These are phyloP conservation scores for Botryotinia globosa DNA, from an alignment of 2,329 filamentous ascomycete genomes.

Conservation along the genomic window DNA sequence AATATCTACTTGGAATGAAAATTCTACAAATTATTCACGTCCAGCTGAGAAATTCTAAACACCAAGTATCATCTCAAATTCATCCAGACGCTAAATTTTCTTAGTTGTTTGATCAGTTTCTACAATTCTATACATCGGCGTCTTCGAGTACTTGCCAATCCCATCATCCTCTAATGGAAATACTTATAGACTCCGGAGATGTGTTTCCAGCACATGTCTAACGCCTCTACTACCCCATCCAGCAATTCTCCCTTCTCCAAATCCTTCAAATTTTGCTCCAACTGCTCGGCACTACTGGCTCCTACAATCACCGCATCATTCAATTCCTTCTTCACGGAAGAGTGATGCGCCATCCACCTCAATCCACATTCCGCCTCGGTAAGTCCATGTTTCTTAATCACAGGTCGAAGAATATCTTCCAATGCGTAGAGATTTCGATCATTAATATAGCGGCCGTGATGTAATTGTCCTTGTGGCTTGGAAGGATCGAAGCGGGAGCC, in stretches of 20 bases:
- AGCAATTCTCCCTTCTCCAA: slow-evolving; percentile 71
- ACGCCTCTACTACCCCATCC: slow-evolving; percentile 67
- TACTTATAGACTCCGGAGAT: slow-evolving; percentile 7
- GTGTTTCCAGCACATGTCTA: slow-evolving; percentile 71
- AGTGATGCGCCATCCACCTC: slow-evolving; percentile 73
- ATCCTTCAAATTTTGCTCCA: slow-evolving; percentile 55
- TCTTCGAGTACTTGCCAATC: not conserved
- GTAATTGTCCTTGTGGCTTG: slow-evolving; percentile 49
- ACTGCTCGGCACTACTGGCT: slow-evolving; percentile 55
- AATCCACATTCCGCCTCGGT: slow-evolving; percentile 71
- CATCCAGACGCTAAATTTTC: not conserved
- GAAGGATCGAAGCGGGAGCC: slow-evolving; percentile 39
- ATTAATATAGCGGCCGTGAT: slow-evolving; percentile 59
- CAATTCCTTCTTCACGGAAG: slow-evolving; percentile 50
- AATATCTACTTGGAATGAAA: too few species aligned
- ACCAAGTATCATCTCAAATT: not conserved
- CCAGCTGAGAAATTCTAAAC: too few species aligned
- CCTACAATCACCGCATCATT: slow-evolving; percentile 61
- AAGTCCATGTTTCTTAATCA: slow-evolving; percentile 64
- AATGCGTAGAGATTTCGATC: slow-evolving; percentile 64
- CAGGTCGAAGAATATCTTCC: slow-evolving; percentile 59
- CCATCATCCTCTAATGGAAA: not conserved
- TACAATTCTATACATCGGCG: not conserved
- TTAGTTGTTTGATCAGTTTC: not conserved
- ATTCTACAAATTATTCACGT: not conserved